Evolutionary conservation across 129 eudicot genomes (phyloP).

Genomic region (Flaveria ramosissima): DNA sequence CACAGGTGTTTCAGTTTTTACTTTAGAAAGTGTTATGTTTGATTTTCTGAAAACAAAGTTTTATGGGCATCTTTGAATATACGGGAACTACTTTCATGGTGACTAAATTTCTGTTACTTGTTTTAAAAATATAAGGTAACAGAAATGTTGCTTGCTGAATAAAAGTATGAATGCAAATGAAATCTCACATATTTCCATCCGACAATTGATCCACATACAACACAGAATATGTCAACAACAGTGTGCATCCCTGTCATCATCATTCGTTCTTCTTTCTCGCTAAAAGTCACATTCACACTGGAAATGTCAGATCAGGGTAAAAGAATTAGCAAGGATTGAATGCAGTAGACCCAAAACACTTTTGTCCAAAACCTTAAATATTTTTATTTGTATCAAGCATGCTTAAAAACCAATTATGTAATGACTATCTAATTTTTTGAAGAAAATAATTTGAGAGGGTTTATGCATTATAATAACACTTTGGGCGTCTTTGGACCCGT

Average conservation of each 20-base stretch:
- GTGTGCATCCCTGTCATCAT: constrained; percentile 92
- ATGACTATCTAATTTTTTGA: background rate
- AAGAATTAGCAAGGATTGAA: background rate
- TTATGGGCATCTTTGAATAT: background rate
- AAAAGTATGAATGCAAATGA: background rate
- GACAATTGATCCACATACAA: constrained; percentile 77
- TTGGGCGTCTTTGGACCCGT: background rate
- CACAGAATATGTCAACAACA: constrained; percentile 81
- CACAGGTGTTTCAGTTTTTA: background rate
- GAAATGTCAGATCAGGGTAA: constrained; percentile 7
- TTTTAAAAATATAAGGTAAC: background rate
- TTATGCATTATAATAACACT: background rate
- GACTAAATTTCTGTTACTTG: background rate
- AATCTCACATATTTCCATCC: constrained; percentile 91
- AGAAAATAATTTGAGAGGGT: background rate
- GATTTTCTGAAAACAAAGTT: background rate
- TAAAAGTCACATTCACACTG: constrained; percentile 74
- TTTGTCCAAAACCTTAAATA: background rate
- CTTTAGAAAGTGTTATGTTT: background rate
- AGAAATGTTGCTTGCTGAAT: background rate
- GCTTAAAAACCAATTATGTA: background rate
- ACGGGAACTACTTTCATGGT: background rate
- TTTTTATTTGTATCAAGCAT: background rate
- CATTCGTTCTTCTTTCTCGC: constrained; percentile 79
- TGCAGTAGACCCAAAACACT: background rate